Base-by-base conservation (phyloP, 352 stramenopile genomes). In the Blastocystis sp. region DNA sequence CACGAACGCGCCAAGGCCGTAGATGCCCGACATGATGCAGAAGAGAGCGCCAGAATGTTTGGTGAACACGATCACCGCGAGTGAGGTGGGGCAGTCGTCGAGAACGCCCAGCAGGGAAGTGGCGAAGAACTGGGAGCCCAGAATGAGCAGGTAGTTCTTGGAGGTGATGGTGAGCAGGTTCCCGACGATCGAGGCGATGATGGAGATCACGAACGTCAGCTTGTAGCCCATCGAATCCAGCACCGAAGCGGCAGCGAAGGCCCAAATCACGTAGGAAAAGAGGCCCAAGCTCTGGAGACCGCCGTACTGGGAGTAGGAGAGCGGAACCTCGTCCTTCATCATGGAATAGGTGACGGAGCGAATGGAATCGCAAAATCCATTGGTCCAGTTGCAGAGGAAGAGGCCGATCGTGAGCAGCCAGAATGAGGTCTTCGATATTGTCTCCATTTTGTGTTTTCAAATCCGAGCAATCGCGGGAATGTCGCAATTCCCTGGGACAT, bases 11-110 rank as follows among this genome's bases (percentile, higher is more conserved):
- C 78, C 78, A 0, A 88, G 52, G 28, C 78, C 78, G 45, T 88
- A 88, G 17, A 77, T 79, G 40, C 45, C 64, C 57, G 64, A 64
- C 78, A 88, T 88, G 40, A 88, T 76, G 48, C 78, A 88, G 45
- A 76, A 79, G 19, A 88, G n/a, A 43, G 40, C 68, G 10, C 43
- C 78, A 14, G 78, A 21, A 28, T 88, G 63, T 48, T 88, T 79
- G 17, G 78, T 88, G 61, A 88, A 88, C 21, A 88, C 24, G 48
- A 88, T 38, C 9, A 79, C 68, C 34, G 64, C 78, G 0, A 88
- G n/a, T 10, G 78, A 60, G 34, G 78, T 77, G 3, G 64, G 68
- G 24, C 64, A 48, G 45, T 79, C 52, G 28, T 88, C 78, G 21
- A 79, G 57, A 24, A 70, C 45, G n/a, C 78, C 78, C 10, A 57